Evolutionary conservation across 148 eudicot species (phyloP), one percentile per base, ranked within the genome.

Genomic region (Rhododendron molle): DNA sequence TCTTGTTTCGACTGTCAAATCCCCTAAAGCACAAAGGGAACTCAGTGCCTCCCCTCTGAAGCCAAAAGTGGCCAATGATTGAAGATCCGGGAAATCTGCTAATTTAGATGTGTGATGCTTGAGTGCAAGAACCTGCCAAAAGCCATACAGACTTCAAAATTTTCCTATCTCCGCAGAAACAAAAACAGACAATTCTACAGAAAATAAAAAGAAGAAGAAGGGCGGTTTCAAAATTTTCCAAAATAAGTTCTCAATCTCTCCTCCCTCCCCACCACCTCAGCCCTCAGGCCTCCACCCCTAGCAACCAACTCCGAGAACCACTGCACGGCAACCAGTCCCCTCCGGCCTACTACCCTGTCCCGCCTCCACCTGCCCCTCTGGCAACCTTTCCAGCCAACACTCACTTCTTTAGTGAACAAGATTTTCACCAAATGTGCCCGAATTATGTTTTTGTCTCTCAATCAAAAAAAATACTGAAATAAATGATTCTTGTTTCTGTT

Each of bases 31-130:
- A 86, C 99, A 97, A 71, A 97, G 93, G 52, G 99, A 95, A 87
- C 98, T 97, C 90, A 97, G 85, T 36, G 99, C 99, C 91, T 97
- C 99, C 52, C 99, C 99, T 89, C 99, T 90, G 86, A 97, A 97
- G 58, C 99, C 99, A 89, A 97, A 97, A 32, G 98, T 95, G 36
- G 91, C 85, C 76, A 97, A 90, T 40, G 93, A 93, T 83, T 97
- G 98, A 86, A 97, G 99, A 91, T 97, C 99, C 28, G 89, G 93
- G 87, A 97, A 95, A 83, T 93, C 96, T 56, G 91, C 90, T 84
- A 97, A 89, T 88, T 97, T 97, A 21, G 99, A 97, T 67, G 99
- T 97, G 88, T 97, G 99, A 90, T 97, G 99, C 91, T 92, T 97
- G 76, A 94, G 91, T 38, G 98, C 98, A 80, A 97, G 90, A 89